Base-by-base conservation (phyloP, 2,329 filamentous ascomycete genomes). In the Beauveria scarabaeidicola region DNA sequence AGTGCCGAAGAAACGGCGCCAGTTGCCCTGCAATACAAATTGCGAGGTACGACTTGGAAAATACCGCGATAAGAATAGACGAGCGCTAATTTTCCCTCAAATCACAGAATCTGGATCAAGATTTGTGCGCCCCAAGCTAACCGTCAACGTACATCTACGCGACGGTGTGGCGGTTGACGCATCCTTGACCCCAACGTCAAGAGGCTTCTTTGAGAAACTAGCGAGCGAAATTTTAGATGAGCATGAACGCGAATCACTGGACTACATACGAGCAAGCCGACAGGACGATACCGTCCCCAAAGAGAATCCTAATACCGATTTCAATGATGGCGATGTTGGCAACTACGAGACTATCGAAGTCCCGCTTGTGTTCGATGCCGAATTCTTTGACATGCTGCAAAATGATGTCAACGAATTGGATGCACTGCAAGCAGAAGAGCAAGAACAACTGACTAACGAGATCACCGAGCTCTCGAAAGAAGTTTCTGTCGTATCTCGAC, bases 351-450 rank as follows among this genome's bases (percentile, higher is more conserved):
- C 66, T 10, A 71, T 95, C n/a, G 86, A 92, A 69, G 82, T 96
- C 7, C 88, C 90, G 19, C 75, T 96, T 2, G 83, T 84, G 2
- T 90, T 90, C 25, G 90, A 94, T 67, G 80, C 81, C 21, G 84
- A 91, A 68, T 96, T 96, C 72, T 95, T 96, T 71, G 80, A 84
- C 29, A 83, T 88, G 44, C 80, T 96, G 8, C 85, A 89, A 66
- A 81, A 78, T 47, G 89, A 93, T 68, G 81, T 95, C 17, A 81
- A 80, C 23, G 81, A 82, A 48, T 76, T 96, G 3, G 88, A 90
- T 63, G 76, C 76, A 0, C 76, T 95, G 3, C 88, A 92, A 63
- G 75, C 78, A 41, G 74, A 80, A 47, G 88, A 95, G 69, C 81
- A 88, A 66, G 75, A 78, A 61, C 78, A 79, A 46, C 80, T 96